phyloP scores from a whole-genome alignment of 2,329 filamentous ascomycete species.

The Pseudocercospora crystallina region DNA sequence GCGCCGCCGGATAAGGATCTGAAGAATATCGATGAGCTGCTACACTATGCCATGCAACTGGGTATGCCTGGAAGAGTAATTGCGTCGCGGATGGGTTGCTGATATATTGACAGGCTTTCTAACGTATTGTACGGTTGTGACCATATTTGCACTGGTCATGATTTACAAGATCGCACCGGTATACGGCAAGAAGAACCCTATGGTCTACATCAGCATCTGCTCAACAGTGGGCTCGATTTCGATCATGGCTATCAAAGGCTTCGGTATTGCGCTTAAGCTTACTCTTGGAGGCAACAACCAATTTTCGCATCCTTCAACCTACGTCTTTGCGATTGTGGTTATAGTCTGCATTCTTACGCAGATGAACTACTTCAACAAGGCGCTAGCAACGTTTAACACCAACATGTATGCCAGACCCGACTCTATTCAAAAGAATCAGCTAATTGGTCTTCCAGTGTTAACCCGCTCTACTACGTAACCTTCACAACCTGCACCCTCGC shows the following conservation, averaged over 20 bases:
- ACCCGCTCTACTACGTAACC: conserved; percentile 94
- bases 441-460: conserved; percentile 62
- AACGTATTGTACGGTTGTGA: conserved; percentile 76
- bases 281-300: conserved; percentile 93
- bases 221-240: conserved; percentile 95
- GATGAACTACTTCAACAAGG: conserved; percentile 99
- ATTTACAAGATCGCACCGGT: conserved; percentile 90
- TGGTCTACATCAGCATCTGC: conserved; percentile 97
- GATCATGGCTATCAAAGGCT: conserved; percentile 98
- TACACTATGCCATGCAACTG: conserved; percentile 85
- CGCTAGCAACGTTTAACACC: conserved; percentile 91
- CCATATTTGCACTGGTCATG: conserved; percentile 85
- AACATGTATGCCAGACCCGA: conserved; percentile 70
- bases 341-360: conserved; percentile 93
- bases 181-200: conserved; percentile 91
- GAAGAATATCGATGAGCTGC: conserved; percentile 84
- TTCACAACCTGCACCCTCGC: conserved; percentile 93
- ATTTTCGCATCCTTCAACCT: conserved; percentile 91
- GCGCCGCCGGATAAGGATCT: conserved; percentile 93
- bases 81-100: conserved; percentile 4
- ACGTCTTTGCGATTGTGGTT: conserved; percentile 94
- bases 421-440: background rate
- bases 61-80: conserved; percentile 57
- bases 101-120: conserved; percentile 69
- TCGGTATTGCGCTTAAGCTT: conserved; percentile 94